Evolutionary conservation across 805 yeast species (phyloP).

Genomic region (Lipomyces lipofer): DNA sequence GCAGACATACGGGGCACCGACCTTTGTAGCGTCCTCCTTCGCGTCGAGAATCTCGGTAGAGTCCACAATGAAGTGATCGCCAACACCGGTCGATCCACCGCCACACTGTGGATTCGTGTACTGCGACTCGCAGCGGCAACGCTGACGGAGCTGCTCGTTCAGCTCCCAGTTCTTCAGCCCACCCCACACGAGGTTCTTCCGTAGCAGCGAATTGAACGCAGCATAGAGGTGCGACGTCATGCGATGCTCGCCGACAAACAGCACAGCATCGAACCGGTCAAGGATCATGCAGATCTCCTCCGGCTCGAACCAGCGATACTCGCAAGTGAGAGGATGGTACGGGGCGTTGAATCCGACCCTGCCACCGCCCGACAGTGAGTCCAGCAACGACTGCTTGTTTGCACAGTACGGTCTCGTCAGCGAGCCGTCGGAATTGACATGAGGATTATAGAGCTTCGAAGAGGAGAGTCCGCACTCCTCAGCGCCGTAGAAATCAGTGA

Average conservation of each 20-base stretch:
- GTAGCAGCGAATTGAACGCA: slow-evolving; percentile 30
- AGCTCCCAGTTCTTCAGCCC: slow-evolving; percentile 31
- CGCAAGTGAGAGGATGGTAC: slow-evolving; percentile 23
- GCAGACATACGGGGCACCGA: slow-evolving; percentile 30
- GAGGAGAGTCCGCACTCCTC: slow-evolving; percentile 26
- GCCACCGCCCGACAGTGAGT: slow-evolving; percentile 23
- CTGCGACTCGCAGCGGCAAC: slow-evolving; percentile 30
- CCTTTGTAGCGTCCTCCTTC: slow-evolving; percentile 21
- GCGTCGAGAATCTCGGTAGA: slow-evolving; percentile 32
- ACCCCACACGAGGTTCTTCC: slow-evolving; percentile 31
- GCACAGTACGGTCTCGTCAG: slow-evolving; percentile 25
- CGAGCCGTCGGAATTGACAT: slow-evolving; percentile 22
- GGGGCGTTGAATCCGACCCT: slow-evolving; percentile 19
- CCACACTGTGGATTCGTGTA: slow-evolving; percentile 31
- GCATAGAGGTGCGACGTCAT: slow-evolving; percentile 28
- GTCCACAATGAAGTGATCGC: slow-evolving; percentile 29
- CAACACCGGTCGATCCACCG: slow-evolving; percentile 20
- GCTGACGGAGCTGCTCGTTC: slow-evolving; percentile 27
- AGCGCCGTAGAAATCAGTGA: slow-evolving; percentile 30
- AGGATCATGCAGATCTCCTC: slow-evolving; percentile 32
- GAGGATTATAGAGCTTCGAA: slow-evolving; percentile 27
- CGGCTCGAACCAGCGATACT: slow-evolving; percentile 30
- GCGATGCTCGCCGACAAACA: slow-evolving; percentile 29
- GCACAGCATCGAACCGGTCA: slow-evolving; percentile 29
- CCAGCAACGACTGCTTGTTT: slow-evolving; percentile 17